phyloP scores from a whole-genome alignment of 2,329 filamentous ascomycete genomes.

The Venturia effusa region DNA sequence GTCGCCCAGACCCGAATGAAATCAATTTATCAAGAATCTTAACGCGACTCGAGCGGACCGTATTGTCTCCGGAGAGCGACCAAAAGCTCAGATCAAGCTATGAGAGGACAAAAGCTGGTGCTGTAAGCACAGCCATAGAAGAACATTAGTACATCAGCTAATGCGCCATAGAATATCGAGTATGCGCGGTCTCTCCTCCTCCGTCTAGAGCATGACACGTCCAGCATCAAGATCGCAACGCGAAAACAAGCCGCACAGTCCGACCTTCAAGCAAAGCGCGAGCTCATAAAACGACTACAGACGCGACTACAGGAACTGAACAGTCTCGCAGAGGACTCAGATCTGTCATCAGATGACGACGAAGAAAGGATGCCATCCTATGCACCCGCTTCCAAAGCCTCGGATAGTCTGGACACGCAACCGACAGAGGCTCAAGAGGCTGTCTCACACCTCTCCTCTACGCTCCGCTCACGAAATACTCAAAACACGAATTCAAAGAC shows the following conservation, averaged over 20 bases:
- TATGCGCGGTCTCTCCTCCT: conserved; percentile 59
- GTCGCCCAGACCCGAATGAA: not conserved
- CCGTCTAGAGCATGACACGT: conserved; percentile 22
- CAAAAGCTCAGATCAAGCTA: not conserved
- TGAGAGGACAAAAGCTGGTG: not conserved
- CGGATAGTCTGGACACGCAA: conserved; percentile 13
- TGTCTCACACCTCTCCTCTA: not conserved
- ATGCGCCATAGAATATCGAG: conserved; percentile 50
- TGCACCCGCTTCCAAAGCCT: conserved; percentile 20
- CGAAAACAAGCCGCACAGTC: conserved; percentile 51
- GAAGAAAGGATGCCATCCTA: conserved; percentile 25
- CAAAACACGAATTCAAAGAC: not conserved
- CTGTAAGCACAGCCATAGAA: not conserved
- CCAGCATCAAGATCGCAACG: conserved; percentile 40
- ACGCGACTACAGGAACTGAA: conserved; percentile 58
- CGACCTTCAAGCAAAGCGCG: conserved; percentile 54
- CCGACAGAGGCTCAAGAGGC: conserved; percentile 4
- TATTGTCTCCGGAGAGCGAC: not conserved
- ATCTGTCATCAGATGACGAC: conserved; percentile 25
- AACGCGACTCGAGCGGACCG: not conserved
- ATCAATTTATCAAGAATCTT: conserved; percentile 3
- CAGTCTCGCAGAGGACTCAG: conserved; percentile 34
- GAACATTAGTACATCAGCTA: not conserved
- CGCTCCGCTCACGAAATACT: conserved; percentile 12
- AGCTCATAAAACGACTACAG: conserved; percentile 53